Conservation (phyloP, 768 basidiomycete genomes). For the Lactarius sanguifluus region DNA sequence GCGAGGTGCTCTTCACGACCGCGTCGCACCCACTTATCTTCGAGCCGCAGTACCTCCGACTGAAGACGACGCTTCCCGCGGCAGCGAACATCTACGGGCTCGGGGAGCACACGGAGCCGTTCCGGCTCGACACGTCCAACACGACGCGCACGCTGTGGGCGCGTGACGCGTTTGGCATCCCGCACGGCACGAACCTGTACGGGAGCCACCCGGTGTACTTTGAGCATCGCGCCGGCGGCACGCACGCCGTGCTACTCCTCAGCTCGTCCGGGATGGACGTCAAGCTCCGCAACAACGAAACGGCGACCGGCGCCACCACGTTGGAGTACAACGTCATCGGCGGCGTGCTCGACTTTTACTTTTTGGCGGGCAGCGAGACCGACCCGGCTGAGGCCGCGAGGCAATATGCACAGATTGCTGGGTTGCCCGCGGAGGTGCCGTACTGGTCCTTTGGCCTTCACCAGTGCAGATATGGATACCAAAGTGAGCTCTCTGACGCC, state of each 20-base stretch:
- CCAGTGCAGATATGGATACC: conserved; percentile 71
- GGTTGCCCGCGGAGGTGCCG: conserved; percentile 67
- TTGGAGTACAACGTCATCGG: conserved; percentile 79
- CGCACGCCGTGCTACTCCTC: conserved; percentile 68
- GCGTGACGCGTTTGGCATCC: conserved; percentile 61
- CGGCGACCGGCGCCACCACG: conserved; percentile 37
- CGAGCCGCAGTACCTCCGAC: conserved; percentile 72
- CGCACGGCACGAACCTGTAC: conserved; percentile 62
- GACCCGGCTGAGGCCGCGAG: conserved; percentile 57
- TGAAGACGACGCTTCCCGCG: conserved; percentile 60
- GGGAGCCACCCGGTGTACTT: conserved; percentile 73
- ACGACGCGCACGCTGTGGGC: conserved; percentile 58
- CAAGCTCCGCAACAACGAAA: conserved; percentile 47
- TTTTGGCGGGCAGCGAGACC: conserved; percentile 63
- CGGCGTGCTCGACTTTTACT: conserved; percentile 76
- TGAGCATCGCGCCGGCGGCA: conserved; percentile 61
- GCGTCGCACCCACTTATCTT: conserved; percentile 63
- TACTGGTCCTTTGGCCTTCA: conserved; percentile 76
- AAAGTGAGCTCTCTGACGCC: conserved; percentile 40
- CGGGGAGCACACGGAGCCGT: conserved; percentile 69
- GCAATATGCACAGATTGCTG: conserved; percentile 70
- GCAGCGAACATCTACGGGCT: conserved; percentile 75
- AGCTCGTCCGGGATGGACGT: conserved; percentile 79
- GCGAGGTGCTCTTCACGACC: conserved; percentile 62
- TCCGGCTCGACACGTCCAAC: conserved; percentile 51